Base-by-base conservation (phyloP, 116 monocot genomes). In the Papilionanthe hybrid region DNA sequence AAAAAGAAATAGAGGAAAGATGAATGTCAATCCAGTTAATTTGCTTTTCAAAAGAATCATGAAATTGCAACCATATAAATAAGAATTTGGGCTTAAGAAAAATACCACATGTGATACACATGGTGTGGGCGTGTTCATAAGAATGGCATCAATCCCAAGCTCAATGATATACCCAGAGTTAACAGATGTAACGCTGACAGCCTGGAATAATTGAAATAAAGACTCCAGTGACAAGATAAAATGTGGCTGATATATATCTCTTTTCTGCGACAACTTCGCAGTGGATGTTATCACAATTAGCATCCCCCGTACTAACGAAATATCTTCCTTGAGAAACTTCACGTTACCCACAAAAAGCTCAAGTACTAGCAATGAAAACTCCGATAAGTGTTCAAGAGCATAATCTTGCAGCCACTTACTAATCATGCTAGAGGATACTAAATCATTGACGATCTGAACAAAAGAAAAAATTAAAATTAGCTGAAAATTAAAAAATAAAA, bases 311-410 rank as follows among this genome's bases (percentile, higher is more conserved):
- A 91, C 53, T 68, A 93, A 76, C 18, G 77, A 18, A 71, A 85
- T 60, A 82, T 86, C 84, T 75, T 74, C 87, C 80, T 89, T 92
- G 72, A 90, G 60, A 10, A 85, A 60, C n/a, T 76, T 68, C n/a
- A 85, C 76, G 75, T 82, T 5, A 73, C n/a, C 43, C 20, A 73
- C 73, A 22, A 43, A 22, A 9, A 90, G 72, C 2, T 27, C 23
- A 82, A 85, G 80, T 66, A 93, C 63, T 79, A 84, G 75, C 81
- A 86, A 83, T 85, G 94, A 90, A 78, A 96, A 78, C 74, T 85
- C 77, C 43, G 85, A 89, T 56, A 96, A 63, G 83, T 92, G 92
- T 81, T 96, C 92, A 82, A 92, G 89, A 20, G 86, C 88, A 82
- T 55, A 50, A 10, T 92, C 87, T 88, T 89, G 89, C 72, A 96